Base-by-base conservation (phyloP, 2,329 filamentous ascomycete genomes). In the Chalaropsis thielavioides region DNA sequence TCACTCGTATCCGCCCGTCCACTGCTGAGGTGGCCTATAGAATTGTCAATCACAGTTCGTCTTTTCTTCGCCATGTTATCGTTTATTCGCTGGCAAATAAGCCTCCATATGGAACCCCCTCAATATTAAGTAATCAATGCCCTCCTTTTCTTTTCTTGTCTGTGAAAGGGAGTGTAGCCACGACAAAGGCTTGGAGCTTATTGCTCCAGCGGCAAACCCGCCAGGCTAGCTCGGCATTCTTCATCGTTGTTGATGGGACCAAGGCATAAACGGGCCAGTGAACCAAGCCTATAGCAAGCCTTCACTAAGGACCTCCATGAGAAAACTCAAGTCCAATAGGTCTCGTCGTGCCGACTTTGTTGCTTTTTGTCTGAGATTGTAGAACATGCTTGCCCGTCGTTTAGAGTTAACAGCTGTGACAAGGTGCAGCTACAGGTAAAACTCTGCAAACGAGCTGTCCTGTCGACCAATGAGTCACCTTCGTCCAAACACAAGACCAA, bases 191-290 rank as follows among this genome's bases (percentile, higher is more conserved):
- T 58, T 58, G 27, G 54, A 58, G 54, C 54, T 58, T 58, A 58
- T 58, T 58, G 54, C 54, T 58, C 54, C 54, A 58, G 54, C 54
- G 54, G 54, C 54, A 58, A 58, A 58, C 27, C 15, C 54, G 17
- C 19, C 54, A 35, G 13, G 27, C 54, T 38, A 58, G 13, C 27
- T 15, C 54, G 54, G 3, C 54, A 35, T 58, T 31, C 54, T 58
- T 58, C 27, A 58, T 58, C 22, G 54, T 31, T 31, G 43, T 19
- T 46, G 43, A 38, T 46, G 43, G 43, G 43, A 38, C 24, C 13
- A 58, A n/a, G 54, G 17, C 31, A n/a, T 58, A 27, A 58, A 58
- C 54, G 54, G 54, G 27, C 54, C 54, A 58, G n/a, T 17, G 4
- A 17, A n/a, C n/a, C 43, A 46, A 46, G 43, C 19, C 43, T 46